phyloP scores from a whole-genome alignment of 192 early-diverging fungal genomes.

The Coemansia sp. region DNA sequence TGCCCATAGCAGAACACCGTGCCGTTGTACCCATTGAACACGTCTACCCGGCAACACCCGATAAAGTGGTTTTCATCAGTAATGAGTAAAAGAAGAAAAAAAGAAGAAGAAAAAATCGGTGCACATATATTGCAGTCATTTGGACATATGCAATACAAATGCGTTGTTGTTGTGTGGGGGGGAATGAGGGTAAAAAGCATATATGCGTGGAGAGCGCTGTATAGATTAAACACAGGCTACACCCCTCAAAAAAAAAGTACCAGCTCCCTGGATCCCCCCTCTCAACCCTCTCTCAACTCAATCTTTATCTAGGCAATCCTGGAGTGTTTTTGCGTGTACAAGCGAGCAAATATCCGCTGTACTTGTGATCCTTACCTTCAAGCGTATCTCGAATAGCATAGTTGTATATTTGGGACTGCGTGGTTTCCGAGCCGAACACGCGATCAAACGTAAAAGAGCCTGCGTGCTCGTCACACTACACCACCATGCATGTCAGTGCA shows the following conservation, averaged over 20 bases:
- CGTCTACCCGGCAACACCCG: constrained; percentile 58
- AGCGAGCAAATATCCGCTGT: background rate
- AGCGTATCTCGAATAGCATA: constrained; percentile 90
- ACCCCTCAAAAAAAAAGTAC: background rate
- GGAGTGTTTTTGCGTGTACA: background rate
- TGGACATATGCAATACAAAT: background rate
- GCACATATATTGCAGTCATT: background rate
- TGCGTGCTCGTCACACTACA: constrained; percentile 60
- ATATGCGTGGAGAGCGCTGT: background rate
- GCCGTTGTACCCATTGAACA: constrained; percentile 96
- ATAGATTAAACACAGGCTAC: background rate
- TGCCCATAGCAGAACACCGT: constrained; percentile 99
- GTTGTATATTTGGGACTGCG: constrained; percentile 86
- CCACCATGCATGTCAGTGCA: constrained; percentile 18
- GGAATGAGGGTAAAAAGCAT: background rate
- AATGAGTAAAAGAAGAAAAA: no score
- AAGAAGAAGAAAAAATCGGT: no score
- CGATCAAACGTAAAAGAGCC: constrained; percentile 89
- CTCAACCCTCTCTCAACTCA: background rate
- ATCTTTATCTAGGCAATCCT: background rate
- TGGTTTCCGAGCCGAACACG: constrained; percentile 81
- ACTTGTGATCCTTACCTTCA: constrained; percentile 66
- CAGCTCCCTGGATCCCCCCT: background rate
- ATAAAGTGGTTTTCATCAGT: no score
- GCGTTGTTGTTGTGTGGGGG: background rate